Evolutionary conservation across 2,329 filamentous ascomycete genomes (phyloP).

Genomic region (Aspergillus tubingensis): DNA sequence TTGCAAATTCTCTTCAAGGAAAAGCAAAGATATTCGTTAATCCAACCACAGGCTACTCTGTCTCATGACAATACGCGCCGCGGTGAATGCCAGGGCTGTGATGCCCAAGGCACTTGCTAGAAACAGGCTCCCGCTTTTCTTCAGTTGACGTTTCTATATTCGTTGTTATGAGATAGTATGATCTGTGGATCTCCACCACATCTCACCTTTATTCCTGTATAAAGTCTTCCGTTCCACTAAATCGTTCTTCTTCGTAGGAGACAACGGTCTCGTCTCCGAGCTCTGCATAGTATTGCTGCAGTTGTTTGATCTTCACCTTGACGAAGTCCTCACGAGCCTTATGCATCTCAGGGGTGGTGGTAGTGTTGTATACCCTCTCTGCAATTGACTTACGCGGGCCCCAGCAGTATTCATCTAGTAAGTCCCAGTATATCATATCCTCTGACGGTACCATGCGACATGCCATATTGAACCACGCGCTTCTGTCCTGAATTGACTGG

Average conservation of each 20-base stretch:
- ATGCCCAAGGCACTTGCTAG: no score
- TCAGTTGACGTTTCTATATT: no score
- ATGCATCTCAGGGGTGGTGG: not conserved
- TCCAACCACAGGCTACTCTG: no score
- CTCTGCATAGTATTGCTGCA: conserved; percentile 2
- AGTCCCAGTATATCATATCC: conserved; percentile 14
- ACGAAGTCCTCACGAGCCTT: conserved; percentile 3
- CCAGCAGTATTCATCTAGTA: conserved; percentile 16
- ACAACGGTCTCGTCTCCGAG: conserved; percentile 2
- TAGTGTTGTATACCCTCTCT: not conserved
- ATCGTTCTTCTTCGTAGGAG: not conserved
- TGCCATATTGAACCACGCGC: conserved; percentile 12
- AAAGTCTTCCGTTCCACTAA: no score
- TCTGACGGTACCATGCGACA: conserved; percentile 1
- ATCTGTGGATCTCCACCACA: no score
- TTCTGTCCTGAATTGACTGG: not conserved
- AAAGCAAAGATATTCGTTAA: no score
- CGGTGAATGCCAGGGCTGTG: no score
- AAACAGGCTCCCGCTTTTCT: no score
- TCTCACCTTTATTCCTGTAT: no score
- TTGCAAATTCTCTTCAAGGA: no score
- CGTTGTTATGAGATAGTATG: no score
- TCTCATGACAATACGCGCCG: no score
- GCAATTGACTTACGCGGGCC: not conserved
- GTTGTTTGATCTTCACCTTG: conserved; percentile 1